phyloP scores from a whole-genome alignment of 78 protist species.

The Dictyostelium firmibasis region DNA sequence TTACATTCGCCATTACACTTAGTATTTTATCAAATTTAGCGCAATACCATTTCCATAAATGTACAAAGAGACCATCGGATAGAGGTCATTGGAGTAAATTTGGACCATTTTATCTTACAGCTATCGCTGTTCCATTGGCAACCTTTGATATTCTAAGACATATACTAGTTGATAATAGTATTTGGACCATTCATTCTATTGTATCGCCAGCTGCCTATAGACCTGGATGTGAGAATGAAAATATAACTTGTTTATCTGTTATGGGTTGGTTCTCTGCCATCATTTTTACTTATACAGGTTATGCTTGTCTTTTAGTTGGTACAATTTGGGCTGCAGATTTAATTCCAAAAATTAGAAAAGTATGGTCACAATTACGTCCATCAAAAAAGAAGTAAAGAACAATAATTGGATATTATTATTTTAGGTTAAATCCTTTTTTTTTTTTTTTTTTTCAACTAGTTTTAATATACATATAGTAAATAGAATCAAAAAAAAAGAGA shows the following conservation, averaged over 20 bases:
- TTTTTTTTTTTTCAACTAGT: not conserved
- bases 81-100: conserved; percentile 52
- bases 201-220: conserved; percentile 51
- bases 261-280: conserved; percentile 65
- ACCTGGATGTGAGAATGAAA: conserved; percentile 34
- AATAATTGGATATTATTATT: too few species aligned
- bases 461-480: not conserved
- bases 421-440: not conserved
- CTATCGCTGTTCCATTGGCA: conserved; percentile 33
- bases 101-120: conserved; percentile 74
- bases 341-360: not conserved
- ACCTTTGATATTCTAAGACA: conserved; percentile 52
- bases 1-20: conserved; percentile 55
- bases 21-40: conserved; percentile 35
- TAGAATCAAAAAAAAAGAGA: too few species aligned
- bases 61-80: conserved; percentile 8
- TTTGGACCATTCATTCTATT: conserved; percentile 19
- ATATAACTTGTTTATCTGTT: conserved; percentile 19
- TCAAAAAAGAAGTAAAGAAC: not conserved
- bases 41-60: conserved; percentile 55
- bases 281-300: conserved; percentile 52
- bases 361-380: conserved; percentile 58
- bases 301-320: conserved; percentile 16
- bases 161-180: conserved; percentile 36
- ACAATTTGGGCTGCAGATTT: conserved; percentile 66